These are phyloP conservation scores for Jatropha podagrica DNA, from an alignment of 441 rosid species.

Conservation along the genomic window DNA sequence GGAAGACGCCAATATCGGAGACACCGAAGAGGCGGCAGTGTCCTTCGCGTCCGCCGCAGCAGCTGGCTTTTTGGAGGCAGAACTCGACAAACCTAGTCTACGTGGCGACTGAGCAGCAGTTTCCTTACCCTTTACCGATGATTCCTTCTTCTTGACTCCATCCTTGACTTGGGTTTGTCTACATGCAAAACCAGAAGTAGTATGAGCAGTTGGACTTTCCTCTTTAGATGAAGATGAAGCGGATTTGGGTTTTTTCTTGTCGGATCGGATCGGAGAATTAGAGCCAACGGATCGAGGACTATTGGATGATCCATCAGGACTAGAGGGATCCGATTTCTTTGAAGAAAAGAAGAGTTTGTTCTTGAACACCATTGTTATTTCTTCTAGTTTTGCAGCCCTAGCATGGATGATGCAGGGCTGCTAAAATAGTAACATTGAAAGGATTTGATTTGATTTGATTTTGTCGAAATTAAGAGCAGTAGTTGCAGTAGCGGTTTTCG, in stretches of 20 bases:
- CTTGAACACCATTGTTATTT: slow-evolving; percentile 73
- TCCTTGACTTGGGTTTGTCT: slow-evolving; percentile 58
- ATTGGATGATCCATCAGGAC: slow-evolving; percentile 85
- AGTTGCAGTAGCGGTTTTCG: neutral
- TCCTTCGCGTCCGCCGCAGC: slow-evolving; percentile 33
- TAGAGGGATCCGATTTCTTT: slow-evolving; percentile 79
- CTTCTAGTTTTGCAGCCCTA: slow-evolving; percentile 11
- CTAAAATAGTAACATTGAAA: slow-evolving; percentile 9
- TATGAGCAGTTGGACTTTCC: slow-evolving; percentile 32
- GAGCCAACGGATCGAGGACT: slow-evolving; percentile 88
- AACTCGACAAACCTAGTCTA: slow-evolving; percentile 12
- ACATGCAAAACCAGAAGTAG: slow-evolving; percentile 37
- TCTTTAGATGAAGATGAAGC: slow-evolving; percentile 40
- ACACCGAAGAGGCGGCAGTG: slow-evolving; percentile 51
- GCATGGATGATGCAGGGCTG: slow-evolving; percentile 19
- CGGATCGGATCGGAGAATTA: slow-evolving; percentile 86
- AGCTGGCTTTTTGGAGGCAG: neutral
- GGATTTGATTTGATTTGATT: neutral
- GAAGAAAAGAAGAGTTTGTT: slow-evolving; percentile 91
- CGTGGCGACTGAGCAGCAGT: slow-evolving; percentile 28
- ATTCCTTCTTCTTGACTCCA: slow-evolving; percentile 56
- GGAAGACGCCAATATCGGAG: slow-evolving; percentile 90
- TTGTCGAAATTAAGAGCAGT: neutral
- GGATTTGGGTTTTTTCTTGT: slow-evolving; percentile 80
- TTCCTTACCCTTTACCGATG: slow-evolving; percentile 40